Evolutionary conservation across 306 rosid genomes (phyloP).

Genomic region (Hylodesmum podocarpum): DNA sequence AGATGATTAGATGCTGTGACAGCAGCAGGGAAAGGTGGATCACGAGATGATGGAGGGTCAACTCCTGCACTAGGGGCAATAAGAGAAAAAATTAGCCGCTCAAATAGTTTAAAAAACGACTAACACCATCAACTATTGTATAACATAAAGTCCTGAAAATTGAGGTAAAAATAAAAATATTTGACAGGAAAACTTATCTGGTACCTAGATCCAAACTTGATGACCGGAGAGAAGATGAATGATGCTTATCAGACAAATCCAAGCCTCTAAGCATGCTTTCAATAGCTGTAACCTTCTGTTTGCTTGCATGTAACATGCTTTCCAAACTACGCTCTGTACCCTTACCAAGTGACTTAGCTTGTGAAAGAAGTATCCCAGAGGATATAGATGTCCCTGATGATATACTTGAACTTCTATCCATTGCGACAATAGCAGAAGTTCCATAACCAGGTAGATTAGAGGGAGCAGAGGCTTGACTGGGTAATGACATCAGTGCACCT

Average conservation of each 20-base stretch:
- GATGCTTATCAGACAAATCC: conserved; percentile 82
- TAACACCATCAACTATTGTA: conserved; percentile 1
- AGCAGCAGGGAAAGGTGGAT: conserved; percentile 97
- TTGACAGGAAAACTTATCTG: conserved; percentile 45
- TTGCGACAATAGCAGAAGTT: conserved; percentile 98
- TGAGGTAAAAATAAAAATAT: conserved; percentile 25
- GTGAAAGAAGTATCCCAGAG: conserved; percentile 69
- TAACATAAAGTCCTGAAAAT: conserved; percentile 22
- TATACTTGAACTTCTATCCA: conserved; percentile 93
- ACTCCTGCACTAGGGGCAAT: conserved; percentile 99
- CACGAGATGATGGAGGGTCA: conserved; percentile 99
- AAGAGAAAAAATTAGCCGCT: conserved; percentile 80
- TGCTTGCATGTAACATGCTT: conserved; percentile 94
- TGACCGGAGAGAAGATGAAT: conserved; percentile 66
- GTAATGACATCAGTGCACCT: conserved; percentile 59
- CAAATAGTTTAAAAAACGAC: conserved; percentile 35
- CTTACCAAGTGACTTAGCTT: conserved; percentile 71
- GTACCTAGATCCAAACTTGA: conserved; percentile 99
- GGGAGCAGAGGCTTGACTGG: conserved; percentile 69
- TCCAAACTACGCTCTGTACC: conserved; percentile 94
- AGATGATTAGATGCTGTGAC: conserved; percentile 78
- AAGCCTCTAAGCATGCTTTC: conserved; percentile 99
- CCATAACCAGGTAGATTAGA: conserved; percentile 94
- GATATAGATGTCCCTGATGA: conserved; percentile 83
- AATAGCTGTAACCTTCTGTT: conserved; percentile 91